Conservation (phyloP, 495 filamentous ascomycete species). For the Hypoxylon fragiforme region DNA sequence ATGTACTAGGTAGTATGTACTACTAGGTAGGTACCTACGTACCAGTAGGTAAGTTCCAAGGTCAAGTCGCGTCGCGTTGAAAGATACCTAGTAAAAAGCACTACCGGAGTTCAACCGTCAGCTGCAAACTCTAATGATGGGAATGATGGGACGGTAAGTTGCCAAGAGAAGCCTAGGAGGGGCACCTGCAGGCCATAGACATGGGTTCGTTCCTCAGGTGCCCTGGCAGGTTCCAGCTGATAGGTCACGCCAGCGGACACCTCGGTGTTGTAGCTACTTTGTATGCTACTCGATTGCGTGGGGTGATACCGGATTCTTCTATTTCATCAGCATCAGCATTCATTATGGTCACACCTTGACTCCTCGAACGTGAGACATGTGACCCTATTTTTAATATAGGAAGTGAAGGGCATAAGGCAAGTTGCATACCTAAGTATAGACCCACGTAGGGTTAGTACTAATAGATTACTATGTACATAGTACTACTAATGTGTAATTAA, state of each 20-base stretch:
- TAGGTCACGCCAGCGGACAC: constrained; percentile 24
- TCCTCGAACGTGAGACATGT: constrained; percentile 27
- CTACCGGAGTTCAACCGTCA: constrained; percentile 19
- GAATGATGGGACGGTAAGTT: background rate
- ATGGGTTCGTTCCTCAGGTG: constrained; percentile 27
- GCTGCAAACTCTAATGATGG: too few relatives aligned
- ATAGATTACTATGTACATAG: too few relatives aligned
- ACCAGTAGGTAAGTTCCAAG: too few relatives aligned
- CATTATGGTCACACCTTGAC: constrained; percentile 25
- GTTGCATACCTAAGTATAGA: too few relatives aligned
- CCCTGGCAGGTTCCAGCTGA: constrained; percentile 12
- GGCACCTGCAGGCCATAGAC: constrained; percentile 26
- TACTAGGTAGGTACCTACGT: too few relatives aligned
- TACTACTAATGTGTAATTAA: too few relatives aligned
- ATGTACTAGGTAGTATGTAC: too few relatives aligned
- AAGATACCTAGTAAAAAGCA: constrained; percentile 1
- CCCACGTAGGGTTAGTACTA: too few relatives aligned
- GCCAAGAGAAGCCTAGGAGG: constrained; percentile 26
- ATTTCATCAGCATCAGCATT: too few relatives aligned
- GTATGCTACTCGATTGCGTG: too few relatives aligned
- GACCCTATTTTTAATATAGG: constrained; percentile 23
- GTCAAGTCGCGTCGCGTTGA: constrained; percentile 15
- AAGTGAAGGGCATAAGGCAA: too few relatives aligned
- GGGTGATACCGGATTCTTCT: too few relatives aligned
- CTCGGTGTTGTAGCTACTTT: constrained; percentile 22